phyloP scores from a whole-genome alignment of 208 protist species.

The Trypanosoma boissoni region DNA sequence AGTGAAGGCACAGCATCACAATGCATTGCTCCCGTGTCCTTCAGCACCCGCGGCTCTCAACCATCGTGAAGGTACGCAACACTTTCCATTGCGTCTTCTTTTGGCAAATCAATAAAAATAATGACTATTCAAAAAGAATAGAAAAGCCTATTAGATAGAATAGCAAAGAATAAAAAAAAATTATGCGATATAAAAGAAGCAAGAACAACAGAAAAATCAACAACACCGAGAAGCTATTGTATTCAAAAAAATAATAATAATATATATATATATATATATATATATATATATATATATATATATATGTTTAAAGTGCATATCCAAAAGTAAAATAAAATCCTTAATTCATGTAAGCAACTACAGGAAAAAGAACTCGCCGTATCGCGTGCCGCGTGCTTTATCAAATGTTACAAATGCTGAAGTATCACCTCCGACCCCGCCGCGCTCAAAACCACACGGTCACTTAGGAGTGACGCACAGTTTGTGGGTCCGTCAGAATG shows the following conservation, averaged over 20 bases:
- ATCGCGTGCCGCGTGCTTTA: too few relatives aligned
- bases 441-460: conserved; percentile 33
- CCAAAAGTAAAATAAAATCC: too few relatives aligned
- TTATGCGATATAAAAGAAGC: not conserved
- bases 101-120: conserved; percentile 79
- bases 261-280: conserved; percentile 8
- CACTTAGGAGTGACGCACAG: conserved; percentile 30
- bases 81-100: conserved; percentile 68
- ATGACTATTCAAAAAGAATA: conserved; percentile 41
- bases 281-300: conserved; percentile 1
- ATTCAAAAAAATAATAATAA: not conserved
- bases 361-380: too few relatives aligned
- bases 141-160: not conserved
- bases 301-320: not conserved
- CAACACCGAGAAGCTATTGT: not conserved
- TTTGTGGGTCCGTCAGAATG: conserved; percentile 22
- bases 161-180: not conserved
- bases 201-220: not conserved
- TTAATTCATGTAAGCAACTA: too few relatives aligned
- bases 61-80: too few relatives aligned
- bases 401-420: conserved; percentile 33
- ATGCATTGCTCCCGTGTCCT: conserved; percentile 74
- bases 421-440: conserved; percentile 32
- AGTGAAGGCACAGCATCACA: conserved; percentile 74
- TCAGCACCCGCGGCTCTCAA: too few relatives aligned